These are phyloP conservation scores for Globisporangium perplexum DNA, from an alignment of 352 stramenopile species.

Conservation along the genomic window DNA sequence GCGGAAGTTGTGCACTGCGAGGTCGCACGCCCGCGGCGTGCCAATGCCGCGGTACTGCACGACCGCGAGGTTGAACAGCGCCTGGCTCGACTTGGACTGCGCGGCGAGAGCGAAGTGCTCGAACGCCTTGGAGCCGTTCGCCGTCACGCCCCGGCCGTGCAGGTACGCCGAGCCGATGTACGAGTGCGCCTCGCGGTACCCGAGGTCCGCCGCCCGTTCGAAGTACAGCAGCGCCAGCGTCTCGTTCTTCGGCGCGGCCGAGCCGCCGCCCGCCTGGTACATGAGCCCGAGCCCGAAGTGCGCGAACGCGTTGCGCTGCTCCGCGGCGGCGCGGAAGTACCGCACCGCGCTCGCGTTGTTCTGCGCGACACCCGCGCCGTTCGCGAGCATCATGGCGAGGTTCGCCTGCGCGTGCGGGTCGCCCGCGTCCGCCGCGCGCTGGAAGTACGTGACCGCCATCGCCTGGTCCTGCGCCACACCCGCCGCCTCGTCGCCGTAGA, in stretches of 20 bases:
- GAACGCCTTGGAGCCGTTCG: constrained; percentile 46
- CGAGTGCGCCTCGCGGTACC: constrained; percentile 59
- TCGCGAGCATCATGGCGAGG: constrained; percentile 63
- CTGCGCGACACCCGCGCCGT: constrained; percentile 52
- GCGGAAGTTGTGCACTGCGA: constrained; percentile 53
- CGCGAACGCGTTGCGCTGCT: constrained; percentile 53
- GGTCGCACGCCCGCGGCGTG: constrained; percentile 35
- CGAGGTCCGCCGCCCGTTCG: constrained; percentile 44
- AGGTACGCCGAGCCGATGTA: constrained; percentile 67
- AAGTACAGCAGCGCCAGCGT: constrained; percentile 57
- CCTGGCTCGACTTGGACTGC: constrained; percentile 37
- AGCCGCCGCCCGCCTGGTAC: constrained; percentile 45
- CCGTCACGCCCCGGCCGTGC: constrained; percentile 38
- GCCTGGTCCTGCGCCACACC: constrained; percentile 42
- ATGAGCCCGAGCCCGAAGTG: constrained; percentile 61
- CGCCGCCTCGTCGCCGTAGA: constrained; percentile 59
- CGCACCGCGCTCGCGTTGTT: constrained; percentile 51
- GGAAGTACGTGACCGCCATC: constrained; percentile 52
- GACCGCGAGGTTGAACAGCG: constrained; percentile 65
- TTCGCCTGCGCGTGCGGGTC: constrained; percentile 61
- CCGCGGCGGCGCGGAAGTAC: constrained; percentile 54
- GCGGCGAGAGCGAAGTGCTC: constrained; percentile 58
- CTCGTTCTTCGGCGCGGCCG: constrained; percentile 42
- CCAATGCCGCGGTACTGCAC: constrained; percentile 68
- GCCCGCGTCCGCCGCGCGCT: constrained; percentile 59